Conservation (phyloP, 176 grass and related monocot species). For the Eragrostis curvula region DNA sequence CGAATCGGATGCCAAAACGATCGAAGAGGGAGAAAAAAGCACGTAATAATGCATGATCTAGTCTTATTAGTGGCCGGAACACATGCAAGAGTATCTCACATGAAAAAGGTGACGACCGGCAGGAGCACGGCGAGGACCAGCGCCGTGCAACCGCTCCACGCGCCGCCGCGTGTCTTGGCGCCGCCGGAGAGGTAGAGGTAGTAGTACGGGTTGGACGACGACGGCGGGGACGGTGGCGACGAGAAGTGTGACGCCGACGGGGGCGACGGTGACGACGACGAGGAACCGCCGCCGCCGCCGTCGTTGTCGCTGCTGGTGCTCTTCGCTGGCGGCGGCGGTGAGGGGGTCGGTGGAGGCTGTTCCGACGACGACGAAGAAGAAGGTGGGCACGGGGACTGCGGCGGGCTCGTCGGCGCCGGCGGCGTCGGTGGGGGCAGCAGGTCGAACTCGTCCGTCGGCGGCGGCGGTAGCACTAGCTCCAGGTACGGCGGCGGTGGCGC, state of each 20-base stretch:
- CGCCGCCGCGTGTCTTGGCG: conserved; percentile 11
- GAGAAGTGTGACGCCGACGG: conserved; percentile 45
- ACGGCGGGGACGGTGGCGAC: conserved; percentile 52
- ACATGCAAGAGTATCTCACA: conserved; percentile 8
- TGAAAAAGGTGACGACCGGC: conserved; percentile 25
- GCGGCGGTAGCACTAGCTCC: conserved; percentile 40
- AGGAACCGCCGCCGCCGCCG: background rate
- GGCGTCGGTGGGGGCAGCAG: background rate
- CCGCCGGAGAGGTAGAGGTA: conserved; percentile 74
- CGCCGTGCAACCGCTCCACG: conserved; percentile 28
- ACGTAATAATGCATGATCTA: background rate
- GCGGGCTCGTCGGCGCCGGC: conserved; percentile 22
- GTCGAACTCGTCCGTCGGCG: conserved; percentile 5
- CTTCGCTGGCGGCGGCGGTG: conserved; percentile 15
- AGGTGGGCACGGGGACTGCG: conserved; percentile 1
- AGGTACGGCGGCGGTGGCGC: conserved; percentile 56
- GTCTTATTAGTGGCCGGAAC: background rate
- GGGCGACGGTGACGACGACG: conserved; percentile 29
- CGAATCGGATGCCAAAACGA: background rate
- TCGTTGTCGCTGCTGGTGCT: background rate
- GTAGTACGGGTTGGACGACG: conserved; percentile 67
- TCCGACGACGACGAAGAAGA: background rate
- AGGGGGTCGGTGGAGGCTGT: background rate
- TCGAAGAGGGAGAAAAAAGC: background rate
- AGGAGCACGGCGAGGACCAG: conserved; percentile 29